Base-by-base conservation (phyloP, 495 filamentous ascomycete genomes). In the Aspergillus sparsus region DNA sequence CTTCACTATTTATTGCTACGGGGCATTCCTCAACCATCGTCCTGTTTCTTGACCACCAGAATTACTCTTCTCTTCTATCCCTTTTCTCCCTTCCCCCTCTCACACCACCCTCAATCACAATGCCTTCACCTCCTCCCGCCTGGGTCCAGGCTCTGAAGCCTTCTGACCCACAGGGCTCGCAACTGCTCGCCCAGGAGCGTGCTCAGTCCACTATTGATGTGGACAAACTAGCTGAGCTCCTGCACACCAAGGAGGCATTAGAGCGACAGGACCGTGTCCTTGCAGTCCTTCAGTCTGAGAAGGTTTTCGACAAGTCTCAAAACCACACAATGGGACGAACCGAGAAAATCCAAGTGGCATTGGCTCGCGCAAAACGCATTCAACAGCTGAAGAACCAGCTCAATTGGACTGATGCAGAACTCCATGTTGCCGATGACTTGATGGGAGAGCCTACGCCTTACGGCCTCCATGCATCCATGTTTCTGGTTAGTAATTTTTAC, bases 361-460 rank as follows among this genome's bases (percentile, higher is more conserved):
- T 89, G 49, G 85, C 82, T 52, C 73, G 85, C 62, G 84, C 76
- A 37, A 90, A 90, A 77, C 82, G 82, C 44, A 76, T 90, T 57
- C 79, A 85, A 54, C 83, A 87, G 66, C 71, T 91, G 52, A 75
- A 82, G 18, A 79, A 83, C 39, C 68, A 83, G 68, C 75, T 89
- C 62, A 75, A 79, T 59, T 91, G 88, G 88, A 76, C 70, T n/a
- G 62, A 74, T 46, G 82, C 88, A 51, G 88, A 90, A 49, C 82
- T 79, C 46, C 66, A 76, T 37, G 73, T 74, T 32, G 88, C 88
- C 18, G 80, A 81, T 62, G 80, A 83, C 6, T 72, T 90, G 57
- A 80, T 89, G 31, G 81, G 82, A 36, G 88, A 90, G 71, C 81
- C 85, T 3, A 81, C 83, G 11, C 88, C 88, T 3, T 89, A 89